Evolutionary conservation across 108 stramenopile species (phyloP).

Genomic region (Conticribra weissflogii): DNA sequence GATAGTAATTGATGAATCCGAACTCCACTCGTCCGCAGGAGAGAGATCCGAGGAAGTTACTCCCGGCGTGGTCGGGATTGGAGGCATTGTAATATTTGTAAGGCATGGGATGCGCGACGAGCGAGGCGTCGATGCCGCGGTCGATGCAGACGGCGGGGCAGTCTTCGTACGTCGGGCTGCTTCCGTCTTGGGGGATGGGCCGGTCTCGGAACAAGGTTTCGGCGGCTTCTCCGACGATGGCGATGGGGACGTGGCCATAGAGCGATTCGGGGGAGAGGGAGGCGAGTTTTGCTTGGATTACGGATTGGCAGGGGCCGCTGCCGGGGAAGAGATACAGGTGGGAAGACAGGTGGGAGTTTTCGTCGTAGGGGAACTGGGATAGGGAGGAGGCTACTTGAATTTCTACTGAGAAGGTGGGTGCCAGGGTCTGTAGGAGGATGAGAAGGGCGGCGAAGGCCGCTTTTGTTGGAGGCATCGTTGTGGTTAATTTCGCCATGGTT

Average conservation of each 20-base stretch:
- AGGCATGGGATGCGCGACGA: conserved; percentile 43
- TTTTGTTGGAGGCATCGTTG: background rate
- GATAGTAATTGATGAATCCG: conserved; percentile 66
- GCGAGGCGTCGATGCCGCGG: conserved; percentile 38
- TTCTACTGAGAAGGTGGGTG: background rate
- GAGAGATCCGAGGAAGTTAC: conserved; percentile 15
- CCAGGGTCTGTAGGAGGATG: background rate
- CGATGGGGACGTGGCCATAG: conserved; percentile 34
- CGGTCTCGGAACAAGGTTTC: conserved; percentile 11
- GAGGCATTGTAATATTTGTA: conserved; percentile 36
- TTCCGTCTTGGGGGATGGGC: background rate
- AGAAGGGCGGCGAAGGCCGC: conserved; percentile 3
- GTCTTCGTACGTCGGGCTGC: conserved; percentile 5
- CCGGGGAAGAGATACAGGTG: conserved; percentile 52
- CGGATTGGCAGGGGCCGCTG: conserved; percentile 32
- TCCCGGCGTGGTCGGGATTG: conserved; percentile 38
- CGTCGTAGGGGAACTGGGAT: conserved; percentile 48
- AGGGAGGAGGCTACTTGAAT: conserved; percentile 14
- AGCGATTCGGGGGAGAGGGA: background rate
- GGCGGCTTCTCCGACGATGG: conserved; percentile 44
- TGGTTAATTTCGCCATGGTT: background rate
- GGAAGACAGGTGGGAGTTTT: conserved; percentile 42
- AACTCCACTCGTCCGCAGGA: conserved; percentile 57
- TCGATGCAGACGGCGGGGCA: conserved; percentile 58
- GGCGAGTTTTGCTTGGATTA: conserved; percentile 10